Base-by-base conservation (phyloP, 371 early-diverging fungal species). In the Mortierella sp. region DNA sequence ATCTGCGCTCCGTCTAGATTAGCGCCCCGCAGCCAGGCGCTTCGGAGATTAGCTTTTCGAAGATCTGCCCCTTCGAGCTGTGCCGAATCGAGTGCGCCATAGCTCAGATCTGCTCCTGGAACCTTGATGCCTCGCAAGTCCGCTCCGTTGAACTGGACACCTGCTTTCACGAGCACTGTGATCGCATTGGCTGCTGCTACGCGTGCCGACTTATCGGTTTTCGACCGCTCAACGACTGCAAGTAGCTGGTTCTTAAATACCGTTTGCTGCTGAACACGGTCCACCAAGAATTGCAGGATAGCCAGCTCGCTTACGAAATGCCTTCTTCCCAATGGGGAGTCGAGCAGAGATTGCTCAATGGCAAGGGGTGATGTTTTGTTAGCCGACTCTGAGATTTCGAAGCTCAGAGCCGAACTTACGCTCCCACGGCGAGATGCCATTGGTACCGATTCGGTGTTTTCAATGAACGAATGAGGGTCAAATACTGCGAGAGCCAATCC, bases 101-200 rank as follows among this genome's bases (percentile, higher is more conserved):
- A 20, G 3, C 52, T 62, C 37, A 69, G 28, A 43, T 69, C 62
- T 10, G 69, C 69, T 62, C 69, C 62, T 62, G 69, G 62, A 39
- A 69, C 28, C 5, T 40, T 49, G 35, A 69, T 62, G 14, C 40
- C 62, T 49, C 49, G n/a, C 0, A 69, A 51, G 16, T 69, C 62
- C 18, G 39, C 54, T 1, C 62, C 62, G 18, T 54, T 69, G 11
- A 69, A 69, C 5, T 26, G 26, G 0, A 52, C 69, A 0, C 69
- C 62, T 9, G 69, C 69, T 40, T n/a, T 32, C 24, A 62, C 62
- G 10, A 69, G 24, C 6, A 69, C 39, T 5, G 69, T 69, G 54
- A 69, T 61, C 1, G 69, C 62, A 52, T 69, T 68, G 1, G 68
- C 52, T 35, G 69, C 69, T 22, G 62, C 62, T 0, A 20, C 45